A percentile compares a stretch with the other conserved stretches of the same genome.
Conservation (phyloP, 768 basidiomycete species). For the Amanita pseudoporphyria region DNA sequence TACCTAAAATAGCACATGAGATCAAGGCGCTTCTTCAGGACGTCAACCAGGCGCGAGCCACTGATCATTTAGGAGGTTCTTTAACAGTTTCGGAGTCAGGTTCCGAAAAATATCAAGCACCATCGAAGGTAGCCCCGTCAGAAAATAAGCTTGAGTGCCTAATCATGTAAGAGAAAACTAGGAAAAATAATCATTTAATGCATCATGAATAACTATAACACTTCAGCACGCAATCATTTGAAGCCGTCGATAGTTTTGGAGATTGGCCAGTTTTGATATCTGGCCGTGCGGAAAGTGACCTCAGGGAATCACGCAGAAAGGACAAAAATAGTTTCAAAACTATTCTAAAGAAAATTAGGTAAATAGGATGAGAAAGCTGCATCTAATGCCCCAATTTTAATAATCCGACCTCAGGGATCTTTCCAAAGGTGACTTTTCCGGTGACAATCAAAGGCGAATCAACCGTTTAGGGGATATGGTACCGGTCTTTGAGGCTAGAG, state of each 20-base stretch:
- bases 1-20: slow-evolving; percentile 6
- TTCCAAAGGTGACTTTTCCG: slow-evolving; percentile 60
- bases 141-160: not conserved
- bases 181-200: not conserved
- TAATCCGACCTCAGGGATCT: slow-evolving; percentile 39
- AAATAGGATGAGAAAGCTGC: slow-evolving; percentile 7
- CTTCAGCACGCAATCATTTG: slow-evolving; percentile 11
- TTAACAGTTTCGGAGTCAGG: not conserved
- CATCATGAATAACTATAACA: not conserved
- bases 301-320: slow-evolving; percentile 36
- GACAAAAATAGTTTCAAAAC: slow-evolving; percentile 40
- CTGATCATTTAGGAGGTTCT: not conserved
- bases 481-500: slow-evolving; percentile 63
- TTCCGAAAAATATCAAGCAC: not conserved
- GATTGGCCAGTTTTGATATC: slow-evolving; percentile 54
- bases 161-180: not conserved
- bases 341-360: slow-evolving; percentile 65
- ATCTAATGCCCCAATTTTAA: not conserved
- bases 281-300: slow-evolving; percentile 35
- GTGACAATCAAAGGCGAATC: slow-evolving; percentile 56
- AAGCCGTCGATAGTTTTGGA: slow-evolving; percentile 50
- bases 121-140: not conserved
- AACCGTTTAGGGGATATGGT: slow-evolving; percentile 33
- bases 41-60: not conserved
- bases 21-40: slow-evolving; percentile 13